Evolutionary conservation across 768 basidiomycete genomes (phyloP).

Genomic region (Xerocomus potaroensis): DNA sequence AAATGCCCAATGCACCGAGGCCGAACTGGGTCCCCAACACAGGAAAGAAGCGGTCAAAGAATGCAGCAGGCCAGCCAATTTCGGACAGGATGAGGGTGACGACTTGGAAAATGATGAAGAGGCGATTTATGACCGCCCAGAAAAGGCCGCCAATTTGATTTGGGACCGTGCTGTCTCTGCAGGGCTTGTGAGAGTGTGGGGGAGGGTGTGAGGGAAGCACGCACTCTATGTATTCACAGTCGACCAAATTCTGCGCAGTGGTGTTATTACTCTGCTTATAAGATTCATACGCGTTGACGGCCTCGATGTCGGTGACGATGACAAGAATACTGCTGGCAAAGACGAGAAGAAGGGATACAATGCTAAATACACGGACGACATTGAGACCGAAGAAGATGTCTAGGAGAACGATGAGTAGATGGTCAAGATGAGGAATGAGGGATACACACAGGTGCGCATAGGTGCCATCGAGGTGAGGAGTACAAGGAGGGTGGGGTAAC

Average conservation of each 20-base stretch:
- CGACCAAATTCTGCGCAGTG: conserved; percentile 33
- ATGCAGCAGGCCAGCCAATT: conserved; percentile 69
- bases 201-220: conserved; percentile 21
- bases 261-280: conserved; percentile 32
- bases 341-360: conserved; percentile 74
- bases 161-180: conserved; percentile 74
- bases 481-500: conserved; percentile 15
- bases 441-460: conserved; percentile 43
- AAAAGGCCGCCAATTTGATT: conserved; percentile 89
- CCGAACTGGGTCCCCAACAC: conserved; percentile 82
- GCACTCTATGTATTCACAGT: conserved; percentile 78
- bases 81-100: conserved; percentile 80
- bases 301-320: conserved; percentile 67
- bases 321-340: conserved; percentile 76
- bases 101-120: conserved; percentile 84
- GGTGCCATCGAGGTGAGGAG: conserved; percentile 22
- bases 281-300: conserved; percentile 62
- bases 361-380: conserved; percentile 68
- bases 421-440: not conserved
- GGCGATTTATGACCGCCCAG: conserved; percentile 85
- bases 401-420: conserved; percentile 17
- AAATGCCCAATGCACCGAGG: conserved; percentile 79
- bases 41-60: conserved; percentile 85
- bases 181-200: conserved; percentile 18
- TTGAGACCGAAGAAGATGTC: conserved; percentile 78